Conservation (phyloP, 23 red algal genomes). For the Chondrus crispus region DNA sequence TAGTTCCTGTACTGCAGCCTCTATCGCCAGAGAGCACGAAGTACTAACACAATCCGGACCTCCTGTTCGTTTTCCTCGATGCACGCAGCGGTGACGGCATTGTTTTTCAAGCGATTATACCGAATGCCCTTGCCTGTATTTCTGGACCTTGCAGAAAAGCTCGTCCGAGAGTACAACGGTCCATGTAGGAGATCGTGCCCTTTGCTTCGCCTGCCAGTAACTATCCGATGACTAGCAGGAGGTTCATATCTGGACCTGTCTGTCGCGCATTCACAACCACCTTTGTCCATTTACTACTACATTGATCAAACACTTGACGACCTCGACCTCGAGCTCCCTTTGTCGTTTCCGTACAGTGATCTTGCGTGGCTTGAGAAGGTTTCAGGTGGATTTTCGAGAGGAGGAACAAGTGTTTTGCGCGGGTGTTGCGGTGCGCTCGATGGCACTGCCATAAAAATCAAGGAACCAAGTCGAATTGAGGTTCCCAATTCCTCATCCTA, state of each 20-base stretch:
- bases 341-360: background rate
- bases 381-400: background rate
- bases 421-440: background rate
- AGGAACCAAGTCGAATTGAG: background rate
- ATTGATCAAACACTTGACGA: background rate
- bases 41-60: too few species aligned
- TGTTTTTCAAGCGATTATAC: background rate
- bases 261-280: background rate
- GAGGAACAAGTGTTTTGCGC: background rate
- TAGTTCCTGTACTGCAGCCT: too few species aligned
- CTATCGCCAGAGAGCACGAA: too few species aligned
- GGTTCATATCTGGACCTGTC: background rate
- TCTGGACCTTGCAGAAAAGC: background rate
- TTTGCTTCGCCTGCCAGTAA: background rate
- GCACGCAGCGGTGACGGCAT: too few species aligned
- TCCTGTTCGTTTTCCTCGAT: too few species aligned
- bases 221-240: slow-evolving; percentile 7
- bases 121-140: background rate
- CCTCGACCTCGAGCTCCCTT: background rate
- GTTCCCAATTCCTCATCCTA: background rate
- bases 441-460: background rate
- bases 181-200: background rate
- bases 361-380: background rate
- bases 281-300: background rate
- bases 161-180: background rate